Conservation (phyloP, 805 yeast genomes). For the Wickerhamomyces sydowiorum region DNA sequence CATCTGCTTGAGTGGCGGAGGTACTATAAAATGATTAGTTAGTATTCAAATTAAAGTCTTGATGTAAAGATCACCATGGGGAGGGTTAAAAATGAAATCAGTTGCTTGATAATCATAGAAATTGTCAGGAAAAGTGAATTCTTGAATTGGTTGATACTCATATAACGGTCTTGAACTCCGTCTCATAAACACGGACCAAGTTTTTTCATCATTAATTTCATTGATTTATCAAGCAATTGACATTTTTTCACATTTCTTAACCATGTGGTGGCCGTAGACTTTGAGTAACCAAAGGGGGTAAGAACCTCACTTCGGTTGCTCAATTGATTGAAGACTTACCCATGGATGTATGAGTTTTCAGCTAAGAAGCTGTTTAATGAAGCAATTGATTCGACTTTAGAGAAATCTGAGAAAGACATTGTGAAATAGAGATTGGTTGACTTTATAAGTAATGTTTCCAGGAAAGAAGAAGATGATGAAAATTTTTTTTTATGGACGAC, state of each 20-base stretch:
- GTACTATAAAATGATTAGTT: conserved; percentile 42
- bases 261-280: not conserved
- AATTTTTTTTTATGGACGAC: not conserved
- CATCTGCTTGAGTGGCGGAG: conserved; percentile 94
- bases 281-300: not conserved
- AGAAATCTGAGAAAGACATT: conserved; percentile 80
- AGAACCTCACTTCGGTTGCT: not conserved
- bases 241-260: not conserved
- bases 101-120: too few relatives aligned
- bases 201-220: conserved; percentile 54
- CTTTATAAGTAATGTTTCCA: not conserved
- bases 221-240: not conserved
- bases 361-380: conserved; percentile 81
- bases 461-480: not conserved
- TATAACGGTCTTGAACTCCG: conserved; percentile 93
- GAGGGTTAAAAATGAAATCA: too few relatives aligned
- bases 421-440: not conserved
- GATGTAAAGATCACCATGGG: too few relatives aligned
- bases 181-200: conserved; percentile 98
- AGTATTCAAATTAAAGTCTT: conserved; percentile 7
- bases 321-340: conserved; percentile 53
- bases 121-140: conserved; percentile 35
- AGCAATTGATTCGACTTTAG: conserved; percentile 67
- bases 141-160: conserved; percentile 68
- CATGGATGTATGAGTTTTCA: conserved; percentile 92